Evolutionary conservation across 805 yeast genomes (phyloP), one percentile per base, ranked within the genome.

Genomic region (Pichia gijzeniarum): DNA sequence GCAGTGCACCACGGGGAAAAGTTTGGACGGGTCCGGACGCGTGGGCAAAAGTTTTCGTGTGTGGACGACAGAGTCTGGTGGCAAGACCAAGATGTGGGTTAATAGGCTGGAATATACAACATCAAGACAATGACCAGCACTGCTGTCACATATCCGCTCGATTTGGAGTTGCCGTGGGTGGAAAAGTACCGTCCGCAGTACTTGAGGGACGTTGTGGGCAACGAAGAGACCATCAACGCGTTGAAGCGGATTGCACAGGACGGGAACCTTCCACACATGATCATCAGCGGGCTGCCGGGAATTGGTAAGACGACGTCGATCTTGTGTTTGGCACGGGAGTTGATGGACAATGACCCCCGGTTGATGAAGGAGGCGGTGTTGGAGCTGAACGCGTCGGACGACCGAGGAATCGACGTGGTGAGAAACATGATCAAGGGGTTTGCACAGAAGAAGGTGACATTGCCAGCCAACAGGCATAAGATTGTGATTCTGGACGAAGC

Each of bases 231-330:
- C 3, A 75, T 93, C 4, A 88, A 82, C 49, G 74, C 97, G 33
- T 71, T 93, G 44, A 77, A 82, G 56, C 77, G 87, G 49, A 90
- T 93, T 42, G 96, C 95, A 5, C 67, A 76, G 40, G 96, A 90
- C 57, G 99, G 99, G 28, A 93, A 93, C 65, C 84, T 93, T 87
- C 98, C 99, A 1, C 96, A 93, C 65, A 71, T 93, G 76, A 90
- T 93, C 55, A 85, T 93, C 38, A 83, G 93, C n/a, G 95, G 99
- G 3, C 68, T 88, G 38, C 99, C 99, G 2, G 99, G 99, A 54
- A 91, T 93, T 45, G 99, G 99, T 35, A 93, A 93, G 62, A 93
- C 99, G 2, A 93, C 99, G 0, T 84, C 96, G 2, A 79, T 93
- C 5, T 86, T 85, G 49, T 90, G 97, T 67, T 73, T 93, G 25